Percentiles rank a stretch among this genome's conserved stretches.
phyloP scores from a whole-genome alignment of 331 rosid species.

The Phaseolus coccineus region DNA sequence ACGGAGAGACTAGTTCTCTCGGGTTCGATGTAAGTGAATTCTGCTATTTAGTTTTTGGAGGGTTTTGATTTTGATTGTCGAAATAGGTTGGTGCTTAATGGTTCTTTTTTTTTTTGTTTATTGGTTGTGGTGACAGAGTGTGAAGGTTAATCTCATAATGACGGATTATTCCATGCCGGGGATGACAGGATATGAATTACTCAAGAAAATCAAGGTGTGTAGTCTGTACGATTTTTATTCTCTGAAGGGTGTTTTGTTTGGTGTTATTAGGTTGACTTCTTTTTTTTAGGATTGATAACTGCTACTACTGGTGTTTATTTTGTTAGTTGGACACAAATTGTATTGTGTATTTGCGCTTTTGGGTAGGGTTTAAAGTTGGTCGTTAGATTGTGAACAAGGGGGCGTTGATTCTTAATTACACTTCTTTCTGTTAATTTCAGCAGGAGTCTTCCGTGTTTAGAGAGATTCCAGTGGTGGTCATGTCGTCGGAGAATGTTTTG shows the following conservation, averaged over 20 bases:
- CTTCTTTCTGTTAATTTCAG: constrained; percentile 43
- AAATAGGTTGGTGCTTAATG: constrained; percentile 20
- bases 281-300: background rate
- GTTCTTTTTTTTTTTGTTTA: constrained; percentile 35
- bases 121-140: constrained; percentile 60
- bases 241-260: too few relatives aligned
- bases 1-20: constrained; percentile 69
- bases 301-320: background rate
- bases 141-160: constrained; percentile 90
- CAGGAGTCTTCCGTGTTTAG: constrained; percentile 91
- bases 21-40: constrained; percentile 74
- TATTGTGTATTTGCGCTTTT: background rate
- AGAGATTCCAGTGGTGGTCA: constrained; percentile 93
- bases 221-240: background rate
- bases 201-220: constrained; percentile 89
- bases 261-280: background rate
- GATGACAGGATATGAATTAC: constrained; percentile 94
- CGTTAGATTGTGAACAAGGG: background rate
- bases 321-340: background rate
- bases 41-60: background rate
- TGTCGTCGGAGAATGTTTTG: constrained; percentile 91
- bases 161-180: constrained; percentile 98
- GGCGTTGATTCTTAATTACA: constrained; percentile 17
- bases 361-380: background rate
- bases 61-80: constrained; percentile 4